Evolutionary conservation across 2,329 filamentous ascomycete species (phyloP).

Genomic region (Colletotrichum melonis): DNA sequence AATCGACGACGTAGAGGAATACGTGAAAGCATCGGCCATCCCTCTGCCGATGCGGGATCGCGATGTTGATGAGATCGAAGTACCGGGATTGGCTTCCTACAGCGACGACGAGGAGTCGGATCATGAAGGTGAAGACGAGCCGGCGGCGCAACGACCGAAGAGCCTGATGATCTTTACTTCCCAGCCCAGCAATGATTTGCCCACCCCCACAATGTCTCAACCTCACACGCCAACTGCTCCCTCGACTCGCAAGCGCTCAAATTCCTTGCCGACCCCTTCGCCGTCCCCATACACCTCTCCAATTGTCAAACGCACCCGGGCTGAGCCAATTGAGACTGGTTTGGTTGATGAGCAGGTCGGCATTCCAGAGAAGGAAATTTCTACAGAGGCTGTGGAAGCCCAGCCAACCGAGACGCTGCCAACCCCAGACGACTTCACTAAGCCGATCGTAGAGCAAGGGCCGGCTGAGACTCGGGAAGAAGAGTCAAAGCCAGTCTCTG

Average conservation of each 20-base stretch:
- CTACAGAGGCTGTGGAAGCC: conserved; percentile 20
- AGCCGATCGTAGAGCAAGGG: not conserved
- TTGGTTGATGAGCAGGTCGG: conserved; percentile 1
- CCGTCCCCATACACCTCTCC: conserved; percentile 40
- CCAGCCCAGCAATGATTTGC: conserved; percentile 42
- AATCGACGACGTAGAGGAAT: conserved; percentile 47
- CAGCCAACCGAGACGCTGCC: not conserved
- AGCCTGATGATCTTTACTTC: conserved; percentile 55
- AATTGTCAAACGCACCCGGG: conserved; percentile 27
- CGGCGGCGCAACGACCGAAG: conserved; percentile 53
- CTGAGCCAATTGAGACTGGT: conserved; percentile 9
- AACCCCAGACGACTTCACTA: not conserved
- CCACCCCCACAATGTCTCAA: conserved; percentile 47
- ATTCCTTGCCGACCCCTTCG: conserved; percentile 58
- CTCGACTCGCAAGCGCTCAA: conserved; percentile 56
- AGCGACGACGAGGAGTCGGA: conserved; percentile 71
- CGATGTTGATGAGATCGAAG: conserved; percentile 84
- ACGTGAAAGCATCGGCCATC: conserved; percentile 65
- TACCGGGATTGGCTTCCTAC: conserved; percentile 74
- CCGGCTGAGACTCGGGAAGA: not conserved
- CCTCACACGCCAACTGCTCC: conserved; percentile 49
- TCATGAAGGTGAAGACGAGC: conserved; percentile 45
- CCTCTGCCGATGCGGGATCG: conserved; percentile 75
- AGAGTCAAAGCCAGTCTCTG: not conserved
- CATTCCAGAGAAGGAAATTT: conserved; percentile 23